Conservation (phyloP, 768 basidiomycete genomes). For the Lentinula sp. region DNA sequence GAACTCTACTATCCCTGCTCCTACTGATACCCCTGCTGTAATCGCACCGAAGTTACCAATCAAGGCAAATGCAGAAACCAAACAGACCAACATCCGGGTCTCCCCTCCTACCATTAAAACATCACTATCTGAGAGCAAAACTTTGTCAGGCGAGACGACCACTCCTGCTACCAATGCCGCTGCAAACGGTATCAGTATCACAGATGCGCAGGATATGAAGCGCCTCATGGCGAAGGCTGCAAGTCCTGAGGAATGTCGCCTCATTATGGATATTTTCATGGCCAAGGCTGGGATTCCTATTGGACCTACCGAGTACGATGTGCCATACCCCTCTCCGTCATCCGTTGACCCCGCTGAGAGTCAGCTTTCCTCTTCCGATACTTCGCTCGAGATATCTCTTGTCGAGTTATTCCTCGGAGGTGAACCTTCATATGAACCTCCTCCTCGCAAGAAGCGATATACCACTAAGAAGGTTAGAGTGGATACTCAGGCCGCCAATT, state of each 20-base stretch:
- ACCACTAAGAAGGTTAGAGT: slow-evolving; percentile 5
- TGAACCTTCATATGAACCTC: slow-evolving; percentile 5
- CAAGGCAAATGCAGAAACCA: neutral
- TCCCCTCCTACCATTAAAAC: neutral
- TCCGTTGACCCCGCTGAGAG: slow-evolving; percentile 22
- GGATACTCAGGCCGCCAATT: slow-evolving; percentile 1
- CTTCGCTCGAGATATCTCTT: slow-evolving; percentile 39
- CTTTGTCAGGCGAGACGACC: neutral
- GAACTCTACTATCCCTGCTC: neutral
- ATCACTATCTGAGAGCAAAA: neutral
- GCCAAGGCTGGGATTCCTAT: slow-evolving; percentile 45
- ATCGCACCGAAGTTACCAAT: neutral
- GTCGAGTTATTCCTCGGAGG: slow-evolving; percentile 40
- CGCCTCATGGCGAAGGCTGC: slow-evolving; percentile 62
- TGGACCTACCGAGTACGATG: slow-evolving; percentile 23
- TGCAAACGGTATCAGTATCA: slow-evolving; percentile 28
- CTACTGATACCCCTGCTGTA: neutral
- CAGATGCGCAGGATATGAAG: slow-evolving; percentile 61
- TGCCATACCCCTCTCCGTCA: slow-evolving; percentile 27
- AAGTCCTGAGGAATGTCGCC: slow-evolving; percentile 75
- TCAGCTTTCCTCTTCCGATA: slow-evolving; percentile 17
- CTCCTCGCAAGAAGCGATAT: slow-evolving; percentile 10
- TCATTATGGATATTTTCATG: slow-evolving; percentile 81
- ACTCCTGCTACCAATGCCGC: slow-evolving; percentile 14
- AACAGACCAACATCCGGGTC: neutral